Base-by-base conservation (phyloP, 169 alveolate genomes). In the Plasmodium adleri region DNA sequence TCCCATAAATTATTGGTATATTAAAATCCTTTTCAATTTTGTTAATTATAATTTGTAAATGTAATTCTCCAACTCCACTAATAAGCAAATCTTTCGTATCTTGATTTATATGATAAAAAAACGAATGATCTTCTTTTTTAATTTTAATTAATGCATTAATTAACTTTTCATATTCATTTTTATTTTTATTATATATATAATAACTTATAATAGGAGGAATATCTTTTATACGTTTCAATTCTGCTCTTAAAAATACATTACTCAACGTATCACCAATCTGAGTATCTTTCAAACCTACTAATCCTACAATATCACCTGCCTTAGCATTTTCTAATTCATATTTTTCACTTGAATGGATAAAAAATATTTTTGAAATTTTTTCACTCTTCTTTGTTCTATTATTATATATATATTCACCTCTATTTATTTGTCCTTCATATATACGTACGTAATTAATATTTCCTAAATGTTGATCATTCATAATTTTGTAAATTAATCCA, bases 11-110 rank as follows among this genome's bases (percentile, higher is more conserved):
- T 10, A 96, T 93, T 49, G 96, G 95, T 52, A 97, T 91, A 50
- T 94, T 94, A 92, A 95, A 96, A 90, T 98, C 99, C 20, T 97
- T 94, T 78, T 93, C 93, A 24, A 98, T 93, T 72, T 99, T 95
- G 71, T 98, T 98, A 32, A 97, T 94, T 60, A 97, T 88, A 66
- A 98, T 96, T 90, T 98, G 99, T 88, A 98, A 88, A 88, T 98
- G 99, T 39, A 98, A 94, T 88, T 98, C 99, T 49, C 99, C 99
- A 94, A 97, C 94, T 28, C 99, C 98, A 74, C 96, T 93, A 58
- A 95, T 93, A 56, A 96, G 91, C 17, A 97, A 78, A 59, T 97
- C 95, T n/a, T 95, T 94, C 45, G 97, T 95, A 59, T 96, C 99
- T 24, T 88, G 96, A 76, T 96, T 92, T 52, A 92, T 88, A 50